phyloP scores from a whole-genome alignment of 192 early-diverging fungal species.

The Backusella luteola region DNA sequence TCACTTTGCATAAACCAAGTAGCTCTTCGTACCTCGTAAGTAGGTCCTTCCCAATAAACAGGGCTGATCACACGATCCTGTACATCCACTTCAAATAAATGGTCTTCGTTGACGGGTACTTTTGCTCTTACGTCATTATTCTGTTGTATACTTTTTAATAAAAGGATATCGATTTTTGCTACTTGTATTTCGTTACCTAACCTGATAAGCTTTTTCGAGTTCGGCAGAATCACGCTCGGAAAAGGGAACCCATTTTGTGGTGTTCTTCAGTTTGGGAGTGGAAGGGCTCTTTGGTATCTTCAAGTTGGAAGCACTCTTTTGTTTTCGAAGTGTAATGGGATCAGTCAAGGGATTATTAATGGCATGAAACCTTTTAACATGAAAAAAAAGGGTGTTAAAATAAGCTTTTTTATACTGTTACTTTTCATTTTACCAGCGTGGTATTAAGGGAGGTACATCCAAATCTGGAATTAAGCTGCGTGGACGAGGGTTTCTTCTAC shows the following conservation, averaged over 20 bases:
- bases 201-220: slow-evolving; percentile 51
- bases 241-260: slow-evolving; percentile 53
- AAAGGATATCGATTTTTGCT: background rate
- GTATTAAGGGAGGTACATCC: slow-evolving; percentile 21
- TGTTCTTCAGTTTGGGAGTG: slow-evolving; percentile 35
- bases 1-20: slow-evolving; percentile 79
- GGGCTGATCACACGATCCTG: slow-evolving; percentile 63
- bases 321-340: slow-evolving; percentile 15
- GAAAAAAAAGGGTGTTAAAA: background rate
- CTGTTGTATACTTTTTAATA: slow-evolving; percentile 9
- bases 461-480: slow-evolving; percentile 25
- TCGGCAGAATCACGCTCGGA: slow-evolving; percentile 56
- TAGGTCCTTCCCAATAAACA: slow-evolving; percentile 79
- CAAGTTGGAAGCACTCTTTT: slow-evolving; percentile 18
- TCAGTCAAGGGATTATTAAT: slow-evolving; percentile 39
- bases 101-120: slow-evolving; percentile 75
- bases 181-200: background rate
- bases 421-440: slow-evolving; percentile 19
- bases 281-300: slow-evolving; percentile 37
- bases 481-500: slow-evolving; percentile 18
- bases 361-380: slow-evolving; percentile 45
- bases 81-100: slow-evolving; percentile 80
- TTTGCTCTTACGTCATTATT: slow-evolving; percentile 35
- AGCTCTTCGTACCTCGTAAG: slow-evolving; percentile 76
- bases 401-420: background rate